phyloP scores from a whole-genome alignment of 2,329 filamentous ascomycete species.

The Aspergillus pseudotamarii region DNA sequence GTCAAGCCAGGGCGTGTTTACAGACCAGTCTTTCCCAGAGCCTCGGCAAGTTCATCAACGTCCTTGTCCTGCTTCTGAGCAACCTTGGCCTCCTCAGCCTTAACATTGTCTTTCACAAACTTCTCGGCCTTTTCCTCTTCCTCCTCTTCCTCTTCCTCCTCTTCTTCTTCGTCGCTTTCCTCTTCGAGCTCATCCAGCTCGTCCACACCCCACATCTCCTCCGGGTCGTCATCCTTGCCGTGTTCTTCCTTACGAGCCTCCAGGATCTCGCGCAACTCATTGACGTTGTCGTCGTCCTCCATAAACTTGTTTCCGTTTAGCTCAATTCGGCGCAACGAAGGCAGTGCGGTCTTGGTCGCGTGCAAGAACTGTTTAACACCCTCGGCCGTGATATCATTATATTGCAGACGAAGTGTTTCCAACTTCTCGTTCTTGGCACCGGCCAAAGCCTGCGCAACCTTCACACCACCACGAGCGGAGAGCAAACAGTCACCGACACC shows the following conservation, averaged over 20 bases:
- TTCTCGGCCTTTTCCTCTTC: constrained; percentile 64
- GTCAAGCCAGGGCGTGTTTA: constrained; percentile 19
- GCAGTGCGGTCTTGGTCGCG: constrained; percentile 69
- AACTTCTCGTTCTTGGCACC: constrained; percentile 78
- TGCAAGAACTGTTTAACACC: constrained; percentile 72
- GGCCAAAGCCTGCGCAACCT: constrained; percentile 72
- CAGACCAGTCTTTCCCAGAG: constrained; percentile 68
- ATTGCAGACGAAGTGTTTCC: constrained; percentile 81
- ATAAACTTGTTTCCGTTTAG: constrained; percentile 94
- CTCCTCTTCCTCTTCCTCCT: constrained; percentile 69
- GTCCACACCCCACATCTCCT: constrained; percentile 84
- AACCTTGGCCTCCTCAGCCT: constrained; percentile 61
- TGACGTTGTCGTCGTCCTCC: constrained; percentile 77
- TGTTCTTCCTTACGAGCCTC: constrained; percentile 76
- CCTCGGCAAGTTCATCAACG: constrained; percentile 77
- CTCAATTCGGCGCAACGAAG: constrained; percentile 80
- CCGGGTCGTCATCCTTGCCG: constrained; percentile 63
- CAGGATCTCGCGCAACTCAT: constrained; percentile 69
- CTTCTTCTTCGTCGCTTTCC: constrained; percentile 68
- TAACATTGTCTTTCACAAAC: constrained; percentile 67
- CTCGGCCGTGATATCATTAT: constrained; percentile 85
- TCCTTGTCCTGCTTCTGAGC: constrained; percentile 76
- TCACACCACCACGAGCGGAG: constrained; percentile 72
- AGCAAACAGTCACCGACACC: constrained; percentile 88
- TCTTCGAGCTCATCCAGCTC: constrained; percentile 85